A percentile compares a stretch with the other conserved stretches of the same genome.
phyloP scores from a whole-genome alignment of 164 flowering plant genomes.

The Saururus chinensis region DNA sequence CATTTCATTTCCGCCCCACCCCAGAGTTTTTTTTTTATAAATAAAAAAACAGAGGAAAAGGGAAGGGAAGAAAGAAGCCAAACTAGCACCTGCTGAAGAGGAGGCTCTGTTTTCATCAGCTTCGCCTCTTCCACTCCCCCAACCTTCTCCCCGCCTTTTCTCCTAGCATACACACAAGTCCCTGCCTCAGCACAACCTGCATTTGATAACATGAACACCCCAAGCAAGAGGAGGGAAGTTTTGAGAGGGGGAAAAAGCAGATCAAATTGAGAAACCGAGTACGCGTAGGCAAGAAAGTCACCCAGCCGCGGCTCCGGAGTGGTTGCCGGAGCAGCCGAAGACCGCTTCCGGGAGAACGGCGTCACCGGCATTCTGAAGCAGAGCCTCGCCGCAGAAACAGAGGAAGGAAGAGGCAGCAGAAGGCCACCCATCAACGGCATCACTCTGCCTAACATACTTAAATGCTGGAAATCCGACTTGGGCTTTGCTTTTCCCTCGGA shows the following conservation, averaged over 20 bases:
- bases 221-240: no score
- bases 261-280: background rate
- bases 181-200: background rate
- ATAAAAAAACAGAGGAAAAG: background rate
- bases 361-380: background rate
- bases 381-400: background rate
- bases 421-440: no score
- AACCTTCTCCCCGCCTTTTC: constrained; percentile 27
- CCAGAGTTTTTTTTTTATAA: background rate
- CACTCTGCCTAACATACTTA: background rate
- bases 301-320: background rate
- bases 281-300: background rate
- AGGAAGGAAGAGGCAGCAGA: background rate
- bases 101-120: constrained; percentile 9
- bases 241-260: background rate
- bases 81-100: constrained; percentile 18
- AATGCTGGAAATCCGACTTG: background rate
- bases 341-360: background rate
- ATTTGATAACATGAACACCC: background rate
- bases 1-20: no score
- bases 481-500: no score
- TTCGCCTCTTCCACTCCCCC: constrained; percentile 11
- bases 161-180: constrained; percentile 39
- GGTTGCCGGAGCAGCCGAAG: background rate
- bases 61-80: background rate